These are phyloP conservation scores for Podaxis sp. DNA, from an alignment of 768 basidiomycete genomes.

Conservation along the genomic window DNA sequence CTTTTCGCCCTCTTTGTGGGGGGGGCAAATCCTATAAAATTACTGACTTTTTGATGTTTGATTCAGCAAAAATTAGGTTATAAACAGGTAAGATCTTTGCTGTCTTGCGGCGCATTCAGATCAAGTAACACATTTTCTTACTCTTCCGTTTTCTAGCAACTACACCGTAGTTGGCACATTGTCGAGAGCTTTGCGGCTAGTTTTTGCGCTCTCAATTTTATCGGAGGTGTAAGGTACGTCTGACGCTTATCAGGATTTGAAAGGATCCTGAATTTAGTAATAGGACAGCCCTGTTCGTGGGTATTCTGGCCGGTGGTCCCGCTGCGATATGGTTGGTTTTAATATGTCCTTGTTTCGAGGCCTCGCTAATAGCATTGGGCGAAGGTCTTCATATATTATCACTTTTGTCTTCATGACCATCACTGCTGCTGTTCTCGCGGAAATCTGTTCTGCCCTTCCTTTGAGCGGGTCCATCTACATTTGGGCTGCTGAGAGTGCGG, in stretches of 20 bases:
- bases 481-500: slow-evolving; percentile 93
- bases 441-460: slow-evolving; percentile 87
- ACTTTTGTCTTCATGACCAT: slow-evolving; percentile 88
- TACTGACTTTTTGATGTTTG: slow-evolving; percentile 48
- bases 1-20: slow-evolving; percentile 36
- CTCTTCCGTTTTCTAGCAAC: slow-evolving; percentile 50
- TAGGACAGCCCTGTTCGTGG: slow-evolving; percentile 79
- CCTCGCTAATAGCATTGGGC: slow-evolving; percentile 15
- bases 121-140: slow-evolving; percentile 12
- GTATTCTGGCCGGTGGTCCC: slow-evolving; percentile 82
- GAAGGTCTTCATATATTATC: slow-evolving; percentile 81
- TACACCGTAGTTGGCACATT: slow-evolving; percentile 83
- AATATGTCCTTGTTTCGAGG: neutral
- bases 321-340: slow-evolving; percentile 72
- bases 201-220: slow-evolving; percentile 89
- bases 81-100: slow-evolving; percentile 58
- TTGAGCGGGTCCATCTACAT: slow-evolving; percentile 91
- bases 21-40: slow-evolving; percentile 34
- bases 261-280: slow-evolving; percentile 3
- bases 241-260: slow-evolving; percentile 1
- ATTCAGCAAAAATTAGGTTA: slow-evolving; percentile 73
- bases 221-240: slow-evolving; percentile 75
- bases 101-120: neutral
- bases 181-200: slow-evolving; percentile 87
- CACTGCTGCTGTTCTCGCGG: slow-evolving; percentile 83